Conservation (phyloP, 2,329 filamentous ascomycete genomes). For the Ascochyta clinopodiicola region DNA sequence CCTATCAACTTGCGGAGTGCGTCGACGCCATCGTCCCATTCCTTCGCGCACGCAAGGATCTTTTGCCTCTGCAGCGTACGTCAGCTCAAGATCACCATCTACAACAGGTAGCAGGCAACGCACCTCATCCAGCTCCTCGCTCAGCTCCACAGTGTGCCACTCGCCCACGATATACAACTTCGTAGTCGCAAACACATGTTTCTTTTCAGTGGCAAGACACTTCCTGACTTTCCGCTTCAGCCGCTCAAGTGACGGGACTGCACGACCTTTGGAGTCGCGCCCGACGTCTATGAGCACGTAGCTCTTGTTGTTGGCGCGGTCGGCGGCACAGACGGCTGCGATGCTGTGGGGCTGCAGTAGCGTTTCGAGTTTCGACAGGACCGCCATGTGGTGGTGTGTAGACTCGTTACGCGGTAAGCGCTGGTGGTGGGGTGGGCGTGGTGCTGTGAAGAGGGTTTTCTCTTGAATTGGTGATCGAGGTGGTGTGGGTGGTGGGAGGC, state of each 20-base stretch:
- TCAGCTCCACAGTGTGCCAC: slow-evolving; percentile 19
- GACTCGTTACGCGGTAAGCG: background rate
- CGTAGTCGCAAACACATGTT: slow-evolving; percentile 5
- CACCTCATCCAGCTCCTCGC: background rate
- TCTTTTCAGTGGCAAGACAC: slow-evolving; percentile 7
- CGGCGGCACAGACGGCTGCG: slow-evolving; percentile 13
- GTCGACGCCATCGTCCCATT: slow-evolving; percentile 28
- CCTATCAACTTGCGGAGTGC: slow-evolving; percentile 27
- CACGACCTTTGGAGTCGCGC: slow-evolving; percentile 10
- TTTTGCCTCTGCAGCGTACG: slow-evolving; percentile 2
- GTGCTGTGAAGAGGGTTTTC: too few relatives aligned
- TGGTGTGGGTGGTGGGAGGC: background rate
- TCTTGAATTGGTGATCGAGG: background rate
- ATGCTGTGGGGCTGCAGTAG: slow-evolving; percentile 24
- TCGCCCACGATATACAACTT: slow-evolving; percentile 39
- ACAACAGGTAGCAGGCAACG: background rate
- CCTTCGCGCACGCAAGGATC: slow-evolving; percentile 7
- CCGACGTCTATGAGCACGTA: slow-evolving; percentile 31
- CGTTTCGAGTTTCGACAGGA: slow-evolving; percentile 23
- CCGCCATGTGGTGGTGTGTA: background rate
- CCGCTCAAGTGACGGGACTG: slow-evolving; percentile 19
- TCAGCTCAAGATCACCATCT: background rate
- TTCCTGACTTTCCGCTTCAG: slow-evolving; percentile 13
- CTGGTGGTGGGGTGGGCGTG: background rate
- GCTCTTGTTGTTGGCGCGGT: slow-evolving; percentile 8